These are phyloP conservation scores for Cordyceps cicadae DNA, from an alignment of 2,329 filamentous ascomycete genomes.

Conservation along the genomic window DNA sequence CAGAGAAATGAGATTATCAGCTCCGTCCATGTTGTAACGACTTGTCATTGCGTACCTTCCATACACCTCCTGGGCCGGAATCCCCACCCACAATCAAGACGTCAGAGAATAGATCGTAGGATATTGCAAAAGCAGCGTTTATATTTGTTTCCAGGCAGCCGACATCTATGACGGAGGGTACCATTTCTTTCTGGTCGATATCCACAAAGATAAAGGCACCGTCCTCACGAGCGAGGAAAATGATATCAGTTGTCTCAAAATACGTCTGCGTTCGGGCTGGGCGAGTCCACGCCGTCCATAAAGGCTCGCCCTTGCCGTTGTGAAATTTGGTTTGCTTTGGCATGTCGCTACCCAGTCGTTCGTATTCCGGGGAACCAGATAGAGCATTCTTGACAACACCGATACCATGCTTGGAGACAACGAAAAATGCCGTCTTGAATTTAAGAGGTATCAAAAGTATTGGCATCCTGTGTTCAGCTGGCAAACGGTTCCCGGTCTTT, in stretches of 20 bases:
- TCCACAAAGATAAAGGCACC: constrained; percentile 69
- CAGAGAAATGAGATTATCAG: not conserved
- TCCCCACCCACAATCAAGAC: constrained; percentile 74
- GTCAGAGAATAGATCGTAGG: constrained; percentile 61
- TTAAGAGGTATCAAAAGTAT: constrained; percentile 64
- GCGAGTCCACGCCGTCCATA: constrained; percentile 81
- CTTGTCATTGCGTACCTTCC: constrained; percentile 48
- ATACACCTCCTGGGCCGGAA: constrained; percentile 68
- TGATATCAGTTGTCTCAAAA: constrained; percentile 59
- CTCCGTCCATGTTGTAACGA: not conserved
- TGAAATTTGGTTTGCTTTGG: constrained; percentile 36
- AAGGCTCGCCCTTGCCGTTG: constrained; percentile 40
- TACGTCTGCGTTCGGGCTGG: constrained; percentile 60
- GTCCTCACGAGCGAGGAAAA: constrained; percentile 85
- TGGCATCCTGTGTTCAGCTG: constrained; percentile 49
- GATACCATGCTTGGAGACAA: constrained; percentile 55
- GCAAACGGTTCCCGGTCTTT: constrained; percentile 42
- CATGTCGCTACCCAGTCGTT: constrained; percentile 33
- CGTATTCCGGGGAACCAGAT: constrained; percentile 40
- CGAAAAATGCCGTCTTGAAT: constrained; percentile 61
- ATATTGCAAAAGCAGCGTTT: constrained; percentile 71
- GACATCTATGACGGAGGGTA: constrained; percentile 48
- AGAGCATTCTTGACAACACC: constrained; percentile 48
- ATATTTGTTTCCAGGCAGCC: constrained; percentile 64
- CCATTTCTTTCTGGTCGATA: constrained; percentile 48